Base-by-base conservation (phyloP, 352 stramenopile genomes). In the Pythium guiyangense region DNA sequence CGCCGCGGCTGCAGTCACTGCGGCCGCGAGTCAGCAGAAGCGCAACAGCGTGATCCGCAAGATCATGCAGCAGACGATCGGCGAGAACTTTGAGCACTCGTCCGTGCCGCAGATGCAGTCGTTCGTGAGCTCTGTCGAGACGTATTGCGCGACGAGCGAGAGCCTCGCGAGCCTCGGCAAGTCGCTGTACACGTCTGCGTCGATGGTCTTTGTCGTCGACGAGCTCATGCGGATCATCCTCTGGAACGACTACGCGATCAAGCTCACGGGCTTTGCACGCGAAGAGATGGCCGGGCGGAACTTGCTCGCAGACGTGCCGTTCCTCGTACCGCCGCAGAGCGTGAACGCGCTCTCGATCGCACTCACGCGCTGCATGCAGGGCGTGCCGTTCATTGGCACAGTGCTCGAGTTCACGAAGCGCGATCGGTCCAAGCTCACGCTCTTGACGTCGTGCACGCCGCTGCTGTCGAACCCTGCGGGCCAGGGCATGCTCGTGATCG, bases 221-320 rank as follows among this genome's bases (percentile, higher is more conserved):
- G 84, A 92, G 47, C 67, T 74, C 42, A 90, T 92, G 82, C 84
- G 84, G 52, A 85, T 94, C 22, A 94, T 94, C 37, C 60, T 94
- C 17, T 94, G 84, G 84, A 94, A 94, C 54, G 84, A 94, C 54
- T 73, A 70, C 40, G 84, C 84, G 0, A 74, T 90, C n/a, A 75
- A 79, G 58, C 66, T 86, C 47, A 74, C 74, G 35, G 84, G 84
- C n/a, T 92, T 82, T 61, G 72, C 74, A 25, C 72, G 84, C n/a
- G 82, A 94, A 52, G 80, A 94, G 58, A 85, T 94, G 70, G 84
- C 84, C 0, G 84, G 84, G 0, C 79, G 84, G 27, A 79, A 88
- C 35, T 54, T 94, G 27, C 63, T 85, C 31, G 73, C 84, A 42
- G 84, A 94, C 25, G 62, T 92, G 27, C 78, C 76, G 15, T 87